Evolutionary conservation across 176 grass and related monocot genomes (phyloP), one percentile per base, ranked within the genome.

Genomic region (Juncus effusus): DNA sequence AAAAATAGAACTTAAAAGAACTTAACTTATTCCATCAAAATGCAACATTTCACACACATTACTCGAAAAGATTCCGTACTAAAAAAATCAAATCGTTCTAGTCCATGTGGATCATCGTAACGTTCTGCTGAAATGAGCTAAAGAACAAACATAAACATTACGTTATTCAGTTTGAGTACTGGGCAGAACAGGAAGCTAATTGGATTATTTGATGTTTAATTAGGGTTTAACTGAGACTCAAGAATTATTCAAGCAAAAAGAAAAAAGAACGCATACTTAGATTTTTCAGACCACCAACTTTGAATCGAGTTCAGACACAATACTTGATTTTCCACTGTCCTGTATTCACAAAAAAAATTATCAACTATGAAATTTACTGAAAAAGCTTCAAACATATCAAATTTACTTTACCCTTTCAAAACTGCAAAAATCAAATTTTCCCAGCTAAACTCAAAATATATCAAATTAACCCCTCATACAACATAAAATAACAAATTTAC

Each of bases 221-320:
- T 1, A 28, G 19, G 19, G 19, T 28, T 28, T 28, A 28, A 28
- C 19, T 28, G 19, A 28, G 19, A 28, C 19, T 16, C 14, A 40
- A 56, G 51, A 2, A 55, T 40, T 56, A 10, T 70, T 53, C 56
- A 55, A 70, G 51, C 50, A 42, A 57, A 57, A 56, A 16, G 36
- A 16, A 15, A 59, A 59, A 36, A 72, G 19, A 44, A 13, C 39
- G 41, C 40, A 40, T 16, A 19, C n/a, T 71, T 54, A 71, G 19
- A 57, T 71, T 85, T 78, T 85, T 91, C 78, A 97, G 74, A 92
- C 64, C 19, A 77, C 93, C 51, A 96, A 72, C 70, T 97, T 97
- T 13, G 93, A 92, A 62, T 89, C 85, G 44, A 97, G 85, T 63
- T 85, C 77, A 3, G 93, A 84, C 2, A 77, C 88, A 64, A 91